Conservation (phyloP, 148 eudicot species). For the Tetragonia tetragonoides region DNA sequence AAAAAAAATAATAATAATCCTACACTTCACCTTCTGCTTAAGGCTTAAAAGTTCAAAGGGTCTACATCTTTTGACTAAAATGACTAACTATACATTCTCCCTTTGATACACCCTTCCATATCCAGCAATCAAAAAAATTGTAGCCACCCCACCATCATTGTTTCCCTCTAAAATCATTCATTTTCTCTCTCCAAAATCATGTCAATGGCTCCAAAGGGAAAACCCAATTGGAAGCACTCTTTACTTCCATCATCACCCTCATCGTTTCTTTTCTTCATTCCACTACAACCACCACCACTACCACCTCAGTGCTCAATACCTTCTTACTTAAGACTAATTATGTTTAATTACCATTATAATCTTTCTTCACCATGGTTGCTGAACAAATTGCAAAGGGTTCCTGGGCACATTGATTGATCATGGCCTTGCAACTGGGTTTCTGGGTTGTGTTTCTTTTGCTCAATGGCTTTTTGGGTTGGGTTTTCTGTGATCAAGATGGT, state of each 20-base stretch:
- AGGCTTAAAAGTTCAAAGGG: no score
- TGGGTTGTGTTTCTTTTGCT: slow-evolving; percentile 31
- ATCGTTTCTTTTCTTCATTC: background rate
- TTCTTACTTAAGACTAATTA: background rate
- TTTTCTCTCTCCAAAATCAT: slow-evolving; percentile 7
- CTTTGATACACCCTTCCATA: no score
- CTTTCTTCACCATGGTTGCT: background rate
- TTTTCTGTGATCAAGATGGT: slow-evolving; percentile 52
- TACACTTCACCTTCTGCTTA: no score
- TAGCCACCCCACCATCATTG: no score
- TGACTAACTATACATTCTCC: no score
- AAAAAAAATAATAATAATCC: no score
- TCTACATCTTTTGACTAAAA: no score
- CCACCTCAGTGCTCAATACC: background rate
- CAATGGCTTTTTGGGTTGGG: slow-evolving; percentile 9
- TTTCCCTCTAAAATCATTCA: background rate
- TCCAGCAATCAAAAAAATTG: no score
- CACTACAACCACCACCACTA: slow-evolving; percentile 6
- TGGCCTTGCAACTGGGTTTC: slow-evolving; percentile 32
- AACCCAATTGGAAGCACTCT: slow-evolving; percentile 10
- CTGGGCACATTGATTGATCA: slow-evolving; percentile 9
- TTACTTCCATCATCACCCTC: slow-evolving; percentile 14
- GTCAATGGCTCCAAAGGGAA: slow-evolving; percentile 11
- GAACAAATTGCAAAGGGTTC: background rate
- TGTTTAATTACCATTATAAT: background rate